These are phyloP conservation scores for Adansonia grandidieri DNA, from an alignment of 441 rosid genomes.

Conservation along the genomic window DNA sequence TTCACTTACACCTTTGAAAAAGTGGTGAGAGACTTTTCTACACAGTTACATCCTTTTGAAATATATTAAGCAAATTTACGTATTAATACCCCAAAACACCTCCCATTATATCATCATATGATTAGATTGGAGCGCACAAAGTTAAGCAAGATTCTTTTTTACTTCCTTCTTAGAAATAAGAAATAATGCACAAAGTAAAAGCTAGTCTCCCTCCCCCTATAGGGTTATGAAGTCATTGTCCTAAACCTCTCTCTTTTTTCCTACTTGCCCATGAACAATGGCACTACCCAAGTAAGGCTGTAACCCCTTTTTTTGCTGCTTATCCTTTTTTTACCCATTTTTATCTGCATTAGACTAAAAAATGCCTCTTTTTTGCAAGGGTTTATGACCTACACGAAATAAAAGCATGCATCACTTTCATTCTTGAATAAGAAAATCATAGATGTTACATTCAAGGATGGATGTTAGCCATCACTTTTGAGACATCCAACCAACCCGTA, in stretches of 20 bases:
- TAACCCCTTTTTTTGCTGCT: too few species aligned
- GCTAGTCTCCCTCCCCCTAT: background rate
- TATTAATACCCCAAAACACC: conserved; percentile 4
- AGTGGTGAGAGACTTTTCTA: background rate
- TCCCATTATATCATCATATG: background rate
- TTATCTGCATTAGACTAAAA: too few species aligned
- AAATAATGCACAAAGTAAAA: background rate
- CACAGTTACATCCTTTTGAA: conserved; percentile 19
- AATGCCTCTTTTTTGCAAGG: too few species aligned
- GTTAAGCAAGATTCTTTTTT: conserved; percentile 19
- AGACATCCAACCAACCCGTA: too few species aligned
- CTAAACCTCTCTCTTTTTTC: background rate
- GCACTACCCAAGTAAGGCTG: background rate
- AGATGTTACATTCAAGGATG: too few species aligned
- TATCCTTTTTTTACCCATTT: too few species aligned
- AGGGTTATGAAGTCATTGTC: background rate
- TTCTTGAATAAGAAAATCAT: too few species aligned
- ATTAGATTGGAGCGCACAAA: conserved; percentile 23
- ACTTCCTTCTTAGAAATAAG: background rate
- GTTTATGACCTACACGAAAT: too few species aligned
- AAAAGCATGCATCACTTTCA: too few species aligned
- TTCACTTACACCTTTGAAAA: background rate
- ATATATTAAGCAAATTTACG: conserved; percentile 1
- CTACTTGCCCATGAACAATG: background rate
- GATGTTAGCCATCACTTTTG: too few species aligned